Evolutionary conservation across 2,329 filamentous ascomycete species (phyloP), one percentile per base, ranked within the genome.

Genomic region (Neonectria coccinea): DNA sequence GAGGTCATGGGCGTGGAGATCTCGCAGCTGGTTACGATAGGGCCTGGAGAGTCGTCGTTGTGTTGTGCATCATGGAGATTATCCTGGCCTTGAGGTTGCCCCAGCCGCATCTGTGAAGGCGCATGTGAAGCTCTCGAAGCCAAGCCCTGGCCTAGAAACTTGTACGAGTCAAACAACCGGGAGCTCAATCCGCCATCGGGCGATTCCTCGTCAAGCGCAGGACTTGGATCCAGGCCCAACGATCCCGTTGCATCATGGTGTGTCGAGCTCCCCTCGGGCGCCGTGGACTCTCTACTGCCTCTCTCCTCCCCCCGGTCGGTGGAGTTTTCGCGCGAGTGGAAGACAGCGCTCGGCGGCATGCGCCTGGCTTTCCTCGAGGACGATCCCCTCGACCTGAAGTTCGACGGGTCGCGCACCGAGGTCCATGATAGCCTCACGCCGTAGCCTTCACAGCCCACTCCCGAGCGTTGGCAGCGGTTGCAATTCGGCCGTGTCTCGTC

Each of bases 401-500:
- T 73, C 2, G 70, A 59, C 0, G 71, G 71, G 2, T 62, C 71
- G 11, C 71, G 70, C 45, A 73, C 71, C 4, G 71, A 71, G 3
- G 68, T 71, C 71, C 71, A 73, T 0, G 71, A 72, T 1, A 73
- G 52, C 18, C 71, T 67, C 0, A 73, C 64, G 2, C 70, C 71
- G 31, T 73, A 73, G 0, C 71, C 71, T 9, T 73, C 71, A 1
- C 71, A 73, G 3, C 59, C 53, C 1, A 71, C 16, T 1, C 71
- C 71, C 0, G 70, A 64, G 14, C 65, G 66, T 1, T 58, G 70
- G 20, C 71, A 73, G 5, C 71, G 71, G 12, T 65, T 52, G 39
- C 71, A 73, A 1, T 57, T 48, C 0, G 71, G 71, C 4, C 70
- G 67, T 0, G 65, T 55, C 54, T 73, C 71, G 52, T 77, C 76